Conservation (phyloP, 306 rosid species). For the Mimosa pudica region DNA sequence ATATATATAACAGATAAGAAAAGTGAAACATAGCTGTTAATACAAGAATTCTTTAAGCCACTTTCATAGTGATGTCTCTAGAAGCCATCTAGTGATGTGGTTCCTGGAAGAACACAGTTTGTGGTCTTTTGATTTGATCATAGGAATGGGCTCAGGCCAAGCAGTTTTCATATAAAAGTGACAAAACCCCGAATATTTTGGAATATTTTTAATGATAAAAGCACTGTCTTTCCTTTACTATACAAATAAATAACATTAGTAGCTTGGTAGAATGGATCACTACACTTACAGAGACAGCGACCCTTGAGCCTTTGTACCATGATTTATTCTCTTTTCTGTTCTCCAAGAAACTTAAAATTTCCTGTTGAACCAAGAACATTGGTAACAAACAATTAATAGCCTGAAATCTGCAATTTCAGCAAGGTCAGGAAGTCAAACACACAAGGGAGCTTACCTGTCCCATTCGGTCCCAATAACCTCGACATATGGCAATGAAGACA, state of each 20-base stretch:
- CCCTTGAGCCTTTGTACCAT: slow-evolving; percentile 93
- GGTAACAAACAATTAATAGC: slow-evolving; percentile 16
- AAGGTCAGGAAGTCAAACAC: not conserved
- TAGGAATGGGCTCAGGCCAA: not conserved
- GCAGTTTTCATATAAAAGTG: not conserved
- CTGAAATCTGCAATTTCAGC: not conserved
- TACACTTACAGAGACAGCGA: slow-evolving; percentile 76
- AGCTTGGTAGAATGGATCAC: slow-evolving; percentile 2
- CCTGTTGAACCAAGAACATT: slow-evolving; percentile 50
- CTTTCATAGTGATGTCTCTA: not conserved
- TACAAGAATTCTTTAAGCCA: not conserved
- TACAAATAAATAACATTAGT: not conserved
- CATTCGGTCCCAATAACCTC: slow-evolving; percentile 96
- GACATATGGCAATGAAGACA: slow-evolving; percentile 80
- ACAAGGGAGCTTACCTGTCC: slow-evolving; percentile 66
- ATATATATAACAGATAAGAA: not conserved
- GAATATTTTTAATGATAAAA: slow-evolving; percentile 7
- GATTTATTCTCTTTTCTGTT: slow-evolving; percentile 88
- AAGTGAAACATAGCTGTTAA: not conserved
- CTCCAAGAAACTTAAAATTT: slow-evolving; percentile 92
- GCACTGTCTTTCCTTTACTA: not conserved
- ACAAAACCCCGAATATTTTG: not conserved
- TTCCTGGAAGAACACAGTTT: not conserved
- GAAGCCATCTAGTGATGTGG: slow-evolving; percentile 17
- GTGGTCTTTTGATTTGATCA: not conserved